Evolutionary conservation across 164 flowering plant species (phyloP).

Genomic region (Pachysandra terminalis): DNA sequence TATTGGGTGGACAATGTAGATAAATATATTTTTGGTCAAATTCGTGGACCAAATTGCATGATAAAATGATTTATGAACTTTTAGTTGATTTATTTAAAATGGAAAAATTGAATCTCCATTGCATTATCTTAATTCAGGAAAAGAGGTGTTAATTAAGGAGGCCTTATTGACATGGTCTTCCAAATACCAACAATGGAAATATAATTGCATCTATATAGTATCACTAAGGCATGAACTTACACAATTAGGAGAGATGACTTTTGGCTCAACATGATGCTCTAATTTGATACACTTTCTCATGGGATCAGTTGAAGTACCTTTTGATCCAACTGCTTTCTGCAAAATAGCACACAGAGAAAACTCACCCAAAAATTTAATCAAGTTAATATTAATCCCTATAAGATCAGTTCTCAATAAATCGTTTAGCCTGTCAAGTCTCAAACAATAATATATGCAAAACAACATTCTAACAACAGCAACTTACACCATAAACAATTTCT

Average conservation of each 20-base stretch:
- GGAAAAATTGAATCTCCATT: no score
- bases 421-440: neutral
- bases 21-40: no score
- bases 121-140: neutral
- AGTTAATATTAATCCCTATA: neutral
- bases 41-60: no score
- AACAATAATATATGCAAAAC: neutral
- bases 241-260: slow-evolving; percentile 14
- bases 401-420: neutral
- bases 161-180: neutral
- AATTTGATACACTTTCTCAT: slow-evolving; percentile 17
- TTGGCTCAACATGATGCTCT: slow-evolving; percentile 11
- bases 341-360: slow-evolving; percentile 1
- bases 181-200: no score
- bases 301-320: slow-evolving; percentile 3
- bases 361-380: neutral
- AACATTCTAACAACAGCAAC: neutral
- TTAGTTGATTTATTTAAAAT: no score
- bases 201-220: neutral
- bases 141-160: neutral
- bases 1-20: no score
- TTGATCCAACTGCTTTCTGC: slow-evolving; percentile 21
- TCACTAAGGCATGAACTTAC: slow-evolving; percentile 13
- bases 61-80: no score
- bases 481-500: neutral